Percentiles rank a stretch among this genome's conserved stretches.
Evolutionary conservation across 2,329 filamentous ascomycete genomes (phyloP).

Genomic region (Pseudogymnoascus sp.): DNA sequence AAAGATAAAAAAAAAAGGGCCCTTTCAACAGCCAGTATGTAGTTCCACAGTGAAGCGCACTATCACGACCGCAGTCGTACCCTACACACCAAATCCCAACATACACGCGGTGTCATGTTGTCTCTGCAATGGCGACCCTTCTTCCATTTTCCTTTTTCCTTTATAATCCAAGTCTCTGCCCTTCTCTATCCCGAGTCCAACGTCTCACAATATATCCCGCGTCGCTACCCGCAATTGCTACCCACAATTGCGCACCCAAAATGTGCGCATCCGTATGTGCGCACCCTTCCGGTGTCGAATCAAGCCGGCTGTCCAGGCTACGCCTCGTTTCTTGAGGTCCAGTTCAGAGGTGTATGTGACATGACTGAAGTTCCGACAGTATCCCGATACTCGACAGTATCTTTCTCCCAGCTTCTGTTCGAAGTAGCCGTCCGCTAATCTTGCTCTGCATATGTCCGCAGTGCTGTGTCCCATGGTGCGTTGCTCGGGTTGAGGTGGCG

Average conservation of each 20-base stretch:
- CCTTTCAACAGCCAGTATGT: background rate
- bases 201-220: background rate
- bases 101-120: background rate
- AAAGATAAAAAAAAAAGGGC: background rate
- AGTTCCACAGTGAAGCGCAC: background rate
- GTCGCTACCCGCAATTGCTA: background rate
- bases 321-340: background rate
- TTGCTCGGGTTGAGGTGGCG: background rate
- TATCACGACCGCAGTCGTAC: background rate
- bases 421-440: background rate
- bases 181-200: background rate
- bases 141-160: background rate
- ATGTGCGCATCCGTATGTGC: background rate
- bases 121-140: background rate
- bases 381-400: background rate
- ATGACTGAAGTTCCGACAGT: slow-evolving; percentile 4
- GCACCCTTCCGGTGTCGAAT: background rate
- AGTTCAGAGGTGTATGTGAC: background rate
- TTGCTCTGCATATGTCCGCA: background rate
- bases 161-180: background rate
- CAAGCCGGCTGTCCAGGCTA: background rate
- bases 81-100: background rate
- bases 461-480: background rate
- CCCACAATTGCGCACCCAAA: background rate
- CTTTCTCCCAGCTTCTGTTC: background rate